Evolutionary conservation across 2,329 filamentous ascomycete species (phyloP), one percentile per base, ranked within the genome.

Genomic region (Aspergillus tanneri): DNA sequence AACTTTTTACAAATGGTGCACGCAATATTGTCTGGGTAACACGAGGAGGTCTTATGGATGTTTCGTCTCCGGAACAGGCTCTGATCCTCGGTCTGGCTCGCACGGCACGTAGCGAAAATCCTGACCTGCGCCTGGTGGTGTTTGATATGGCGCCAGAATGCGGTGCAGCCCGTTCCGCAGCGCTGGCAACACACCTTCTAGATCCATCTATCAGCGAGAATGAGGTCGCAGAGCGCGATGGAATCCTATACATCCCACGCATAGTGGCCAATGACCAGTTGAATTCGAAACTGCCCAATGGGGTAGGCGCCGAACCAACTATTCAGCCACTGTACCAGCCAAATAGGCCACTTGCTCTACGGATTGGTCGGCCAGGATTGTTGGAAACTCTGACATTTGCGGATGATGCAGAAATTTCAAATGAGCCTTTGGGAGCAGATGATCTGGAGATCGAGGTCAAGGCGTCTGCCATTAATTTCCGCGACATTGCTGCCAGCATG

Each of bases 401-500:
- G 16, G 44, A 47, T 5, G 36, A 47, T 11, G 37, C 39, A 4
- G 37, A 34, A 16, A 42, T 35, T 7, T 12, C n/a, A 23, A 19
- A 21, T 2, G 14, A 24, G 12, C 10, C 28, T 39, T 28, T 25
- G 12, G 28, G 28, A 3, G 19, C 25, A 4, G 14, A 42, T 11
- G 39, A 42, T 16, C 14, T 42, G 12, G 44, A 47, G 28, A 41
- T 41, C 18, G 36, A 32, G 6, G 44, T 47, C 9, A 36, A 19
- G 21, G 37, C 44, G 14, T 47, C 44, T 10, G 36, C 44, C 12
- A 34, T 47, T 21, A 41, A 25, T 14, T 32, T 34, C 27, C 44
- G 36, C 11, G 44, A 47, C 8, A 40, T 47, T 11, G 44, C 44
- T 11, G 28, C 28, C 25, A 37, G 24, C 14, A 47, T 34, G 21